Evolutionary conservation across 345 rosid genomes (phyloP), one percentile per base, ranked within the genome.

Genomic region (Clarkia xantiana): DNA sequence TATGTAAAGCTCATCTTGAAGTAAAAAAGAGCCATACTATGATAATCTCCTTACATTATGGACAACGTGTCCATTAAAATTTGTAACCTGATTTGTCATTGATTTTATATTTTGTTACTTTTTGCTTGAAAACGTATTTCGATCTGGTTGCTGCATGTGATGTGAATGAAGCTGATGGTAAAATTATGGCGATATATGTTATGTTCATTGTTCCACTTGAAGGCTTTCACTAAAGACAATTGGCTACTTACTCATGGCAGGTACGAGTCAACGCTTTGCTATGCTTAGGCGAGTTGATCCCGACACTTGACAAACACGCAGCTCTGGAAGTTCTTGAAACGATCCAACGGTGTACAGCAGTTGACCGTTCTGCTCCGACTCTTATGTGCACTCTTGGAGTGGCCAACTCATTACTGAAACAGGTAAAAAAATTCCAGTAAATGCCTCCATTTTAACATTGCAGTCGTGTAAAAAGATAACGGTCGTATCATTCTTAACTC

Each of bases 311-410:
- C 60, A 91, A 86, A 65, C 82, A 75, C 2, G 80, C 79, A 29
- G 77, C 71, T 60, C 59, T 81, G 42, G 94, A 80, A 9, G 72
- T 91, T 57, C 62, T 91, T 76, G 73, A 86, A 71, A 91, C 96
- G 51, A 68, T 91, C 58, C 96, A 84, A 55, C 82, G 90, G 9
- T 91, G 98, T 61, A 91, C 90, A 20, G 85, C 96, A 16, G 94
- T 91, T 65, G 98, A 91, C 62, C 94, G 63, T 43, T 86, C 98
- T 57, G 82, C 94, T 49, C 98, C 98, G 29, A 91, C 98, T 42
- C 87, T 91, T 14, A 86, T 91, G 94, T 91, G 95, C 62, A 76
- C 98, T 52, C 95, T 91, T 52, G 96, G 89, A 41, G 80, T 91
- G 12, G 90, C 96, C 60, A 84, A 75, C 69, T 76, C 96, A 18